These are phyloP conservation scores for Termitomyces sp. DNA, from an alignment of 768 basidiomycete species.

Conservation along the genomic window DNA sequence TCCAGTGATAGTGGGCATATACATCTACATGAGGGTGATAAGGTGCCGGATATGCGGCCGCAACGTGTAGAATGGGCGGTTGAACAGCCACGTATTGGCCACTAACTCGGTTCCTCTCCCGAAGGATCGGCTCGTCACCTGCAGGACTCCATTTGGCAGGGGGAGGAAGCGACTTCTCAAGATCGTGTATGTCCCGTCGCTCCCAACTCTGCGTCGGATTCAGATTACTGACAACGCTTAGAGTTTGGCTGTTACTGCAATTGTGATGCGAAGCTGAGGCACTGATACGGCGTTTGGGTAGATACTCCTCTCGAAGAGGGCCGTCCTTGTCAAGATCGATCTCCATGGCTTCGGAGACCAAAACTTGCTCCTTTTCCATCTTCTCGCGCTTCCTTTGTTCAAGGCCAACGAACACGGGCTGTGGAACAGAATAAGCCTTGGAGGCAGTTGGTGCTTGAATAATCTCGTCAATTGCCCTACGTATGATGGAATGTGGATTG, in stretches of 20 bases:
- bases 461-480: slow-evolving; percentile 65
- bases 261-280: slow-evolving; percentile 20
- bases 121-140: slow-evolving; percentile 68
- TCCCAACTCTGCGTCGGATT: slow-evolving; percentile 12
- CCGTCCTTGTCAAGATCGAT: slow-evolving; percentile 83
- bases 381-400: slow-evolving; percentile 58
- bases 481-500: slow-evolving; percentile 64
- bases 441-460: slow-evolving; percentile 40
- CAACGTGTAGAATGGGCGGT: slow-evolving; percentile 34
- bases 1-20: slow-evolving; percentile 34
- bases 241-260: slow-evolving; percentile 9
- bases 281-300: slow-evolving; percentile 62
- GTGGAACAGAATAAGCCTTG: slow-evolving; percentile 30
- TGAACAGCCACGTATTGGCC: slow-evolving; percentile 65
- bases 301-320: slow-evolving; percentile 74
- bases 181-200: slow-evolving; percentile 8
- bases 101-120: slow-evolving; percentile 42
- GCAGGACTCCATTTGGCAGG: slow-evolving; percentile 80
- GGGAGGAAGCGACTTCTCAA: slow-evolving; percentile 45
- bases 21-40: slow-evolving; percentile 29
- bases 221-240: slow-evolving; percentile 3
- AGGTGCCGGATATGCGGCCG: slow-evolving; percentile 28
- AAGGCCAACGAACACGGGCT: slow-evolving; percentile 68
- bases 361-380: slow-evolving; percentile 35
- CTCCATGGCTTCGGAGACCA: slow-evolving; percentile 48